Evolutionary conservation across 345 rosid genomes (phyloP).

Genomic region (Jatropha curcas): DNA sequence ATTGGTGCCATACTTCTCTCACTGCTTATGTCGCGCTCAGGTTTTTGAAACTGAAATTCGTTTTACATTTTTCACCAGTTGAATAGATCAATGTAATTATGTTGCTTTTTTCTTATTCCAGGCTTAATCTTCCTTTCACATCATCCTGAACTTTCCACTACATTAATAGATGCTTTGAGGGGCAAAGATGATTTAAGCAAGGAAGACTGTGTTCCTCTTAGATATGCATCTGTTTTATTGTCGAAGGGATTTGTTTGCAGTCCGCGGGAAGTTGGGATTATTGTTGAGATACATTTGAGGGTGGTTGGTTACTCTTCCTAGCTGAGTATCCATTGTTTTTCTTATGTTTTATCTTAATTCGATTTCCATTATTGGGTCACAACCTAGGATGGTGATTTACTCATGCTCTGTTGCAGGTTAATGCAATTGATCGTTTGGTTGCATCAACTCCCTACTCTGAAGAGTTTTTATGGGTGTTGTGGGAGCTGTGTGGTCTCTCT

Average conservation of each 20-base stretch:
- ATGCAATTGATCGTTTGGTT: slow-evolving; percentile 82
- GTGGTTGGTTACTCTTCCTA: slow-evolving; percentile 68
- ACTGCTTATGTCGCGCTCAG: slow-evolving; percentile 77
- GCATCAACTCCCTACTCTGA: slow-evolving; percentile 72
- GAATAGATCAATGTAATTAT: slow-evolving; percentile 16
- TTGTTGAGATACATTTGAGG: slow-evolving; percentile 87
- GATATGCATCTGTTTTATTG: slow-evolving; percentile 72
- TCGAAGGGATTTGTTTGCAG: slow-evolving; percentile 92
- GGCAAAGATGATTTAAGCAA: slow-evolving; percentile 52
- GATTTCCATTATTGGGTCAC: slow-evolving; percentile 8
- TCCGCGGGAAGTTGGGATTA: slow-evolving; percentile 75
- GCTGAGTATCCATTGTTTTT: slow-evolving; percentile 2
- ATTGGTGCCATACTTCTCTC: slow-evolving; percentile 82
- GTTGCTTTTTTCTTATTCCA: slow-evolving; percentile 42
- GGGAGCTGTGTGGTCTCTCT: slow-evolving; percentile 95
- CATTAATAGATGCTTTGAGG: slow-evolving; percentile 65
- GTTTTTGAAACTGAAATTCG: slow-evolving; percentile 35
- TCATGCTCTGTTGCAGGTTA: slow-evolving; percentile 51
- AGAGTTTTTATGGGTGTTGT: slow-evolving; percentile 91
- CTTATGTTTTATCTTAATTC: slow-evolving; percentile 1
- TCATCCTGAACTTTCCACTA: slow-evolving; percentile 71
- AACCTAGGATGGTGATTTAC: slow-evolving; percentile 7
- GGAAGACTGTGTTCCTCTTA: slow-evolving; percentile 92
- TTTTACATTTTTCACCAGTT: slow-evolving; percentile 3
- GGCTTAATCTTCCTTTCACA: slow-evolving; percentile 82